Evolutionary conservation across 1,139 yeast species (phyloP), one percentile per base, ranked within the genome.

Genomic region (Pichia norvegensis): DNA sequence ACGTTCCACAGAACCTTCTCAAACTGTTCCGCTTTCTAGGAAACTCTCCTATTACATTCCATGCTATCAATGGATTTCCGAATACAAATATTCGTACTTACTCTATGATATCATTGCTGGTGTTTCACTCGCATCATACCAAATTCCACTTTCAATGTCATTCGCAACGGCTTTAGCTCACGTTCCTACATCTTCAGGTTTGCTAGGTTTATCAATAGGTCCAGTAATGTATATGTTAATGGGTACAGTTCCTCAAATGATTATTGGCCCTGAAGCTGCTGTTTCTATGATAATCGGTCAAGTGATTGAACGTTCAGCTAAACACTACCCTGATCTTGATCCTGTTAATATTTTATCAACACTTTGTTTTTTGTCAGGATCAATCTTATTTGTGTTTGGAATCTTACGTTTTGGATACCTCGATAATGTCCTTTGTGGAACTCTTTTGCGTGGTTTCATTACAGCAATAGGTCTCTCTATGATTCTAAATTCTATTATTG

Each of bases 211-310:
- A 46, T 90, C 88, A 0, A 68, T 90, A 4, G 81, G 95, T 1
- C 97, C 97, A 0, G 67, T 90, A 42, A 72, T 92, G 4, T 92
- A 92, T 61, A 73, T 86, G 44, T 54, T 90, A 1, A 75, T 90
- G 59, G 97, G 98, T 0, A 81, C 95, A 22, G 96, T 88, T 1
- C 97, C 97, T 0, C 95, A 85, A 59, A 85, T 92, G 95, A 84
- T 90, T 46, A 95, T 90, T 8, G 97, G 97, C 0, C 98, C 98
- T 0, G 98, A 92, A 60, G 94, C 92, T 9, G 95, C 97, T 1
- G 84, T 90, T 27, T 85, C 95, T 1, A 71, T 92, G 60, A 83
- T 92, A 38, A 86, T 92, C 3, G 97, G 97, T 3, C 95, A 87
- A 60, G 88, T 94, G 0, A 82, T 88, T n/a, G 87, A 85, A 52